A percentile compares a stretch with the other conserved stretches of the same genome.
These are phyloP conservation scores for Gardenia jasminoides DNA, from an alignment of 257 asterid species.

Conservation along the genomic window DNA sequence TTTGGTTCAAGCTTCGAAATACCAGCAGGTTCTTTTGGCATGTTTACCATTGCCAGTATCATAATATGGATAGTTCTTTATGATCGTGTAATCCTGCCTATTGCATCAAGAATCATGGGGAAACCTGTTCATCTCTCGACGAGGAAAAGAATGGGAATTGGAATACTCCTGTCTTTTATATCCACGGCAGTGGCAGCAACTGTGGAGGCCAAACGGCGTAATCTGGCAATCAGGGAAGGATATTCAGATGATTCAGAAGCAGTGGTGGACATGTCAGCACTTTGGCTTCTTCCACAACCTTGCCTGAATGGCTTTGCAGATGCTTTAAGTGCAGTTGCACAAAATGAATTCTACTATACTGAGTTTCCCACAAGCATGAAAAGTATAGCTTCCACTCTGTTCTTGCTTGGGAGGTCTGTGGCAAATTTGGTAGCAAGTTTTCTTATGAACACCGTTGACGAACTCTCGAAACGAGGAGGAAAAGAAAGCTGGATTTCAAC, in stretches of 20 bases:
- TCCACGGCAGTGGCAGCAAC: slow-evolving; percentile 44
- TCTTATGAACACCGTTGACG: slow-evolving; percentile 39
- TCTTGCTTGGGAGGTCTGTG: slow-evolving; percentile 35
- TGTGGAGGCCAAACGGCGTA: slow-evolving; percentile 51
- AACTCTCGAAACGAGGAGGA: slow-evolving; percentile 41
- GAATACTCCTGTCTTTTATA: slow-evolving; percentile 50
- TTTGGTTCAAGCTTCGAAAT: slow-evolving; percentile 46
- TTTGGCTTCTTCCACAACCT: slow-evolving; percentile 70
- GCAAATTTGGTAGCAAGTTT: slow-evolving; percentile 57
- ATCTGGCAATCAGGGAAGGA: slow-evolving; percentile 26
- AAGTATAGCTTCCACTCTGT: slow-evolving; percentile 53
- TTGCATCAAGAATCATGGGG: slow-evolving; percentile 52
- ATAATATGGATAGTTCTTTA: slow-evolving; percentile 54
- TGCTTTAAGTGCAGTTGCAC: slow-evolving; percentile 50
- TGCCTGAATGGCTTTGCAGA: slow-evolving; percentile 59
- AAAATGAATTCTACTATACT: slow-evolving; percentile 55
- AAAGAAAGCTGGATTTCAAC: slow-evolving; percentile 60
- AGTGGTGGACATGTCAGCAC: slow-evolving; percentile 42
- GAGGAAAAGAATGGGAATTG: slow-evolving; percentile 63
- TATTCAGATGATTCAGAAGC: slow-evolving; percentile 18
- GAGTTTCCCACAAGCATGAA: slow-evolving; percentile 76
- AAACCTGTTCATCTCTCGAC: slow-evolving; percentile 35
- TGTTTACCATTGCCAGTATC: slow-evolving; percentile 37
- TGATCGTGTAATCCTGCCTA: slow-evolving; percentile 51
- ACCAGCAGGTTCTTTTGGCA: slow-evolving; percentile 70